Evolutionary conservation across 306 rosid species (phyloP).

Genomic region (Dryas drummondii): DNA sequence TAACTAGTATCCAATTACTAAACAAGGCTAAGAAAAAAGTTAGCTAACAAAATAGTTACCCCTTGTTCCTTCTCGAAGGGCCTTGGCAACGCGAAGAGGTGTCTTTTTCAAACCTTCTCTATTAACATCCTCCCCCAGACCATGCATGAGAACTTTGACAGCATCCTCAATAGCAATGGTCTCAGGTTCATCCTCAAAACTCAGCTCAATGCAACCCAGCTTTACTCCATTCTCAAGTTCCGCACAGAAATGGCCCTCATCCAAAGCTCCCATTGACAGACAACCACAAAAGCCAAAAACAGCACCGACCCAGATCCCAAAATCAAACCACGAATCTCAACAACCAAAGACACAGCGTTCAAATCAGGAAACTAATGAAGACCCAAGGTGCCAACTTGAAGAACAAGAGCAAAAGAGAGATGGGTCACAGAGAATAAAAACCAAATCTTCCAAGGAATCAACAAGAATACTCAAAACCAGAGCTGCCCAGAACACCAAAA

Average conservation of each 20-base stretch:
- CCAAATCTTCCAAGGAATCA: neutral
- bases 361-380: neutral
- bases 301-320: constrained; percentile 24
- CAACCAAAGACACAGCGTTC: neutral
- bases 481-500: constrained; percentile 6
- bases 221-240: constrained; percentile 65
- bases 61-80: constrained; percentile 88
- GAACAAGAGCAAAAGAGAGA: neutral
- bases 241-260: constrained; percentile 54
- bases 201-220: constrained; percentile 35
- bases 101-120: constrained; percentile 87
- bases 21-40: neutral
- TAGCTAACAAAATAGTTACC: constrained; percentile 38
- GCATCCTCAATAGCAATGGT: constrained; percentile 61
- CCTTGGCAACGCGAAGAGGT: constrained; percentile 92
- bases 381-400: constrained; percentile 15
- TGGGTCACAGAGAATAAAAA: neutral
- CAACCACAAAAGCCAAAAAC: constrained; percentile 26
- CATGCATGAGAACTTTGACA: constrained; percentile 74
- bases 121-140: constrained; percentile 78
- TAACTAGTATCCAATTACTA: neutral
- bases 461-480: neutral
- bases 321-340: constrained; percentile 1
- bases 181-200: constrained; percentile 48
- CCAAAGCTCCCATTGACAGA: constrained; percentile 77